A percentile compares a stretch with the other conserved stretches of the same genome.
These are phyloP conservation scores for Nicotiana noctiflora DNA, from an alignment of 257 asterid species.

Conservation along the genomic window DNA sequence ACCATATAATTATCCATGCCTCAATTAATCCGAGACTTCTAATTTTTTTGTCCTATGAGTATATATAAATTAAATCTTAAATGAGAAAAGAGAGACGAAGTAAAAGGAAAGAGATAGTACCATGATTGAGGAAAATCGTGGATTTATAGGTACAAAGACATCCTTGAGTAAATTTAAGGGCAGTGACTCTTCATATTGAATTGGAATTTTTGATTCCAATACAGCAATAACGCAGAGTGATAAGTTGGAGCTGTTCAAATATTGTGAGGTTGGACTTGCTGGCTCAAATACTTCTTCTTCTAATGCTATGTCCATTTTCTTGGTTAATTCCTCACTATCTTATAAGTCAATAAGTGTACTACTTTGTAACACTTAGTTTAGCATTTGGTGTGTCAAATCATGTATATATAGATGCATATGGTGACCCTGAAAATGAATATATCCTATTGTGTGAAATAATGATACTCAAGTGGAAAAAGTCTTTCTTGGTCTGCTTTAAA, in stretches of 20 bases:
- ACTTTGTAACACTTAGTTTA: not conserved
- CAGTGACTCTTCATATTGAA: constrained; percentile 19
- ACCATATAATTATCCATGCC: too few species aligned
- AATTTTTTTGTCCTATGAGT: too few species aligned
- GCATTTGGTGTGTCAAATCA: not conserved
- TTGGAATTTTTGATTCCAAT: constrained; percentile 14
- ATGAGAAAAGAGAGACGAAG: not conserved
- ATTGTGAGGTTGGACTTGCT: constrained; percentile 22
- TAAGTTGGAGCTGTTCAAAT: constrained; percentile 19
- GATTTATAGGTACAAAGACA: constrained; percentile 22
- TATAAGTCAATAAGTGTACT: not conserved
- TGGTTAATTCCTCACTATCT: not conserved
- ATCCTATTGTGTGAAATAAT: not conserved
- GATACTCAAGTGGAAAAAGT: not conserved
- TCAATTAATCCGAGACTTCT: too few species aligned
- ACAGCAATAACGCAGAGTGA: constrained; percentile 20
- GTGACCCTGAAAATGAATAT: not conserved
- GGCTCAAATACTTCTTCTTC: constrained; percentile 19
- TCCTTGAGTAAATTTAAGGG: constrained; percentile 11
- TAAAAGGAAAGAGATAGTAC: constrained; percentile 3
- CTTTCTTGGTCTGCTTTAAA: not conserved
- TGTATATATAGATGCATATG: not conserved
- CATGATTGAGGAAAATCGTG: constrained; percentile 29
- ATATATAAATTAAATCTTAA: not conserved
- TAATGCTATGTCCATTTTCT: constrained; percentile 9